Conservation (phyloP, 306 rosid species). For the Glycine tomentella region DNA sequence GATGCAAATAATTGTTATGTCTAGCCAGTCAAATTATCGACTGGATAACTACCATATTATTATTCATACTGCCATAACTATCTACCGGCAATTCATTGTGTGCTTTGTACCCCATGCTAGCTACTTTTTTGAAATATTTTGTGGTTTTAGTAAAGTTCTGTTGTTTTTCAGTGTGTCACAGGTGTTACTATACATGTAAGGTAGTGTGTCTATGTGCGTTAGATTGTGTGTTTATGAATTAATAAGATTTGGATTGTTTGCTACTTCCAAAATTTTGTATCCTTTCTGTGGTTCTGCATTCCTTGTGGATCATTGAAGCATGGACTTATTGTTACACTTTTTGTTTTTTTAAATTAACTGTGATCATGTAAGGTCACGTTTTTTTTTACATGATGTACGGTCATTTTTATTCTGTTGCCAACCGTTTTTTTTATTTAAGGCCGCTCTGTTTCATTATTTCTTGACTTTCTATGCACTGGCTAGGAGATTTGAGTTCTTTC, state of each 20-base stretch:
- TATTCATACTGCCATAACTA: neutral
- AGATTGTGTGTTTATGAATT: slow-evolving; percentile 23
- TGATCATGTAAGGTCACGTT: neutral
- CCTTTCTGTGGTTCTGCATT: slow-evolving; percentile 2
- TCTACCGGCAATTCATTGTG: slow-evolving; percentile 12
- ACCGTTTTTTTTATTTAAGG: neutral
- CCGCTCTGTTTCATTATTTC: neutral
- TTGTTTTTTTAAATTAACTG: neutral
- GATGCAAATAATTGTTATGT: neutral
- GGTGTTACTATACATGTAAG: slow-evolving; percentile 44
- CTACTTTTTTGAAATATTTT: no score
- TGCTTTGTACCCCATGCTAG: no score
- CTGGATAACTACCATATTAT: neutral
- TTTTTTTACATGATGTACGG: neutral
- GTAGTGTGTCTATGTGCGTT: slow-evolving; percentile 29
- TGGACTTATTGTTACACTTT: neutral
- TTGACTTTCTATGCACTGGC: neutral
- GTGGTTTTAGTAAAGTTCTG: slow-evolving; percentile 46
- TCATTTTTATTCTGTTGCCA: neutral
- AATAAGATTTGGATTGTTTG: slow-evolving; percentile 1
- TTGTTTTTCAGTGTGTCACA: slow-evolving; percentile 41
- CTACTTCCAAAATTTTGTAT: neutral
- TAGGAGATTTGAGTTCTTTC: neutral
- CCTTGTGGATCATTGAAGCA: slow-evolving; percentile 23
- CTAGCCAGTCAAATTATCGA: neutral